Conservation (phyloP, 441 rosid species). For the Biscutella auriculata region DNA sequence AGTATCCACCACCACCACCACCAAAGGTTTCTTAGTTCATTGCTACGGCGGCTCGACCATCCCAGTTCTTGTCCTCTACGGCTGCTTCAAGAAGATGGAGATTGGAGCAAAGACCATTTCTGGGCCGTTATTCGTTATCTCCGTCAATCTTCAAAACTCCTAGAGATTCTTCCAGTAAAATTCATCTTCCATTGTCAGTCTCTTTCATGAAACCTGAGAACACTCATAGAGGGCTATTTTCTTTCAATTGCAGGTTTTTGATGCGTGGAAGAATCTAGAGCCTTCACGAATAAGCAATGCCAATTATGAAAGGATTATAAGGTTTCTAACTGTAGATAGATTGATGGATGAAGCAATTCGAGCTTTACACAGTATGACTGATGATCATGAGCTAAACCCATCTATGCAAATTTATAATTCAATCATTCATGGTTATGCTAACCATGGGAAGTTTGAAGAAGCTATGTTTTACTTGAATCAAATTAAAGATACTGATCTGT, state of each 20-base stretch:
- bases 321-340: conserved; percentile 35
- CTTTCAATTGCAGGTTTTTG: conserved; percentile 36
- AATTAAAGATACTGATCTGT: conserved; percentile 34
- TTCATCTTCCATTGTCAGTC: background rate
- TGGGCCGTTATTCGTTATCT: conserved; percentile 52
- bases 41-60: conserved; percentile 27
- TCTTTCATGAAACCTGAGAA: background rate
- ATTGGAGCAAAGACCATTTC: conserved; percentile 53
- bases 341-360: conserved; percentile 36
- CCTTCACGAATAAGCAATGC: conserved; percentile 33
- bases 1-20: conserved; percentile 25
- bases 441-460: conserved; percentile 38
- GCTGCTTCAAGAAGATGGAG: conserved; percentile 48
- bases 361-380: conserved; percentile 37
- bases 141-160: conserved; percentile 30
- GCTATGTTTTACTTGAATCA: conserved; percentile 33
- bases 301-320: conserved; percentile 48
- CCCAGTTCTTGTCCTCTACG: conserved; percentile 38
- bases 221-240: background rate
- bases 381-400: conserved; percentile 27
- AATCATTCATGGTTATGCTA: conserved; percentile 41
- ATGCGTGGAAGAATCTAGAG: conserved; percentile 46
- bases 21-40: conserved; percentile 20
- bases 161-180: conserved; percentile 42
- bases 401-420: conserved; percentile 44